A percentile compares a stretch with the other conserved stretches of the same genome.
phyloP scores from a whole-genome alignment of 2,329 filamentous ascomycete species.

The Ilyonectria mors-panacis region DNA sequence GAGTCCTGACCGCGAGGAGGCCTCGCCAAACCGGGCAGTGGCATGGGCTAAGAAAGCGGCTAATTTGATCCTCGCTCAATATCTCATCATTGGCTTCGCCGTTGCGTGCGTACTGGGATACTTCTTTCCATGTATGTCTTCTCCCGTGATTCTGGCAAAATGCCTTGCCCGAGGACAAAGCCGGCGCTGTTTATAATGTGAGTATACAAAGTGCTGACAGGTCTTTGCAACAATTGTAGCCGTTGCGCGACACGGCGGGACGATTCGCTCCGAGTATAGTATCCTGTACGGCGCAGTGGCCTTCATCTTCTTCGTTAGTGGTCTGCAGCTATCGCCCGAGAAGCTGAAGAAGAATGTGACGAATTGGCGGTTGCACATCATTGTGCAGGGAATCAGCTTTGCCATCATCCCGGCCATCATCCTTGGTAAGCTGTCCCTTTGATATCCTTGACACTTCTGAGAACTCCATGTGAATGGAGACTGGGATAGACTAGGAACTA shows the following conservation, averaged over 20 bases:
- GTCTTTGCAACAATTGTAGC: constrained; percentile 47
- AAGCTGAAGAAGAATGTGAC: constrained; percentile 73
- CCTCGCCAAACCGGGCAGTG: constrained; percentile 10
- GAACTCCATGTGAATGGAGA: background rate
- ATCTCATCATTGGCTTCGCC: constrained; percentile 75
- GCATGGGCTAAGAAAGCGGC: constrained; percentile 38
- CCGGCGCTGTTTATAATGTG: background rate
- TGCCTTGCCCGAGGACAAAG: background rate
- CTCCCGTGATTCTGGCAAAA: background rate
- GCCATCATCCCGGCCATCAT: constrained; percentile 75
- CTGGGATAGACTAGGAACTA: too few relatives aligned
- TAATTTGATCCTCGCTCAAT: constrained; percentile 68
- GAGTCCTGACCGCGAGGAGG: constrained; percentile 23
- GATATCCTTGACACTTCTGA: background rate
- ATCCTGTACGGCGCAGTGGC: constrained; percentile 79
- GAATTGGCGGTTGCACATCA: constrained; percentile 77
- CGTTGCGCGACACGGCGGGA: constrained; percentile 64
- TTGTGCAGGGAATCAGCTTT: constrained; percentile 78
- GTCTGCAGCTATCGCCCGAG: constrained; percentile 75
- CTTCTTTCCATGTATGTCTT: constrained; percentile 59
- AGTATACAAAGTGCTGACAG: constrained; percentile 23
- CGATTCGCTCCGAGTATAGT: constrained; percentile 68
- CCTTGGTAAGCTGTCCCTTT: constrained; percentile 59
- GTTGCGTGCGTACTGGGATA: constrained; percentile 65
- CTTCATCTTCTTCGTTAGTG: constrained; percentile 80